Percentiles rank a stretch among this genome's conserved stretches.
Evolutionary conservation across 148 eudicot species (phyloP).

Genomic region (Rhododendron vialii): DNA sequence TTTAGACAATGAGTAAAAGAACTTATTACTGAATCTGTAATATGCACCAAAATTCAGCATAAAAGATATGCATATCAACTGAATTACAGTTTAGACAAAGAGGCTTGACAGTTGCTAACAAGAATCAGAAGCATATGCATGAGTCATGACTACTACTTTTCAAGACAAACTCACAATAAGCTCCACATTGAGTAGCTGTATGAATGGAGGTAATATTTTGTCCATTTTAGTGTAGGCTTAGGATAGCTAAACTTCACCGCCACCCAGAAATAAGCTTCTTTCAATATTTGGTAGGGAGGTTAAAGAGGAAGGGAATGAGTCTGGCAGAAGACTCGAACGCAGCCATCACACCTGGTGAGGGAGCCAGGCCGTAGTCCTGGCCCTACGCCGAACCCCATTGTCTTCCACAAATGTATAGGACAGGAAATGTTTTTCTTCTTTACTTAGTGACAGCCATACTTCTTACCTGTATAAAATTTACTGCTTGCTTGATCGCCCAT

Average conservation of each 20-base stretch:
- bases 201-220: background rate
- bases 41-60: background rate
- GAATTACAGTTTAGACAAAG: background rate
- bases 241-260: background rate
- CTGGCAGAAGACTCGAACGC: background rate
- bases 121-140: background rate
- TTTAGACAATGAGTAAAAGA: background rate
- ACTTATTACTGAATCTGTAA: background rate
- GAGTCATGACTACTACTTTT: background rate
- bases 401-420: background rate
- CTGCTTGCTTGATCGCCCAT: constrained; percentile 76
- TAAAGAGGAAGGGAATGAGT: background rate
- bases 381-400: background rate
- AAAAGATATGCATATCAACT: background rate
- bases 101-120: background rate
- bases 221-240: background rate
- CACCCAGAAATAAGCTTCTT: background rate
- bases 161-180: background rate
- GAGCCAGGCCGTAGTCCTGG: background rate
- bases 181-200: background rate
- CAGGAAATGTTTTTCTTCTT: background rate
- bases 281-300: background rate
- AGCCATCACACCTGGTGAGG: background rate
- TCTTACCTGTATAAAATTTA: constrained; percentile 85
- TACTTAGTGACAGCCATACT: background rate